These are phyloP conservation scores for Rhodotorula toruloides DNA, from an alignment of 768 basidiomycete species.

Conservation along the genomic window DNA sequence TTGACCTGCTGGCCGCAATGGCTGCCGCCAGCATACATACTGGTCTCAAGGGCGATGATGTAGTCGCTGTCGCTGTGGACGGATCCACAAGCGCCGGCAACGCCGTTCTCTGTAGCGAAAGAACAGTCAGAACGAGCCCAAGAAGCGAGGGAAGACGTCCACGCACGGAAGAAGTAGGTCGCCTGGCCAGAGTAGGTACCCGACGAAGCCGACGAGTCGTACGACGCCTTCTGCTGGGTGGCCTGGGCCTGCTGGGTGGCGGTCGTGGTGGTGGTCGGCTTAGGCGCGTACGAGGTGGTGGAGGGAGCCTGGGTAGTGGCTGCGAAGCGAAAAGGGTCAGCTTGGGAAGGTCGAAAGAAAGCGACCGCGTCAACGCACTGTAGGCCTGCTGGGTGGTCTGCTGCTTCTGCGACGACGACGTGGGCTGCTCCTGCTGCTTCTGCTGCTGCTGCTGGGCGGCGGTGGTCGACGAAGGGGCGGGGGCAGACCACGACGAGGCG, in stretches of 20 bases:
- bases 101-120: slow-evolving; percentile 48
- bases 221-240: slow-evolving; percentile 26
- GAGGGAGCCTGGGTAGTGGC: slow-evolving; percentile 40
- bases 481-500: slow-evolving; percentile 55
- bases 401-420: slow-evolving; percentile 1
- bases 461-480: slow-evolving; percentile 9
- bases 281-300: slow-evolving; percentile 26
- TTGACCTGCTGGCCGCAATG: slow-evolving; percentile 64
- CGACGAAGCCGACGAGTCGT: slow-evolving; percentile 36
- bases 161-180: slow-evolving; percentile 60
- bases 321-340: slow-evolving; percentile 1
- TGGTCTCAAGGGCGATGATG: slow-evolving; percentile 53
- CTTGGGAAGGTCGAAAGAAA: background rate
- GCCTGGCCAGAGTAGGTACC: slow-evolving; percentile 46
- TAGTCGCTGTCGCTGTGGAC: slow-evolving; percentile 54
- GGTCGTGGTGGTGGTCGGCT: slow-evolving; percentile 20
- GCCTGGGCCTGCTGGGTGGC: slow-evolving; percentile 10
- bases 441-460: slow-evolving; percentile 6
- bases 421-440: background rate
- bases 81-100: slow-evolving; percentile 63
- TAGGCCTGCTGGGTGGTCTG: slow-evolving; percentile 11
- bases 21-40: slow-evolving; percentile 55
- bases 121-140: slow-evolving; percentile 17
- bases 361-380: background rate
- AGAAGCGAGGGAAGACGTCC: background rate